These are phyloP conservation scores for Cucumis hystrix DNA, from an alignment of 306 rosid species.

Conservation along the genomic window DNA sequence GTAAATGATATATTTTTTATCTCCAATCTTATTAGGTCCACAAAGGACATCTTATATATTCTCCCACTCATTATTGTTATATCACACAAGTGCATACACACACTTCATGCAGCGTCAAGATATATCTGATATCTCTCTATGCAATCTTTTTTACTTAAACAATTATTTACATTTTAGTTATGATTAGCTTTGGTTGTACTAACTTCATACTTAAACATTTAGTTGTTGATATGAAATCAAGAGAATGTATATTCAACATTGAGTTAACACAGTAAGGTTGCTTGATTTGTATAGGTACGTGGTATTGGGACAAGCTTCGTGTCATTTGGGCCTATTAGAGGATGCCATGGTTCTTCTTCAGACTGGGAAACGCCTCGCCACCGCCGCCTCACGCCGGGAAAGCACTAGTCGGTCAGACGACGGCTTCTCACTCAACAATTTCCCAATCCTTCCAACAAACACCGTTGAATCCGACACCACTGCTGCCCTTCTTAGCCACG, in stretches of 20 bases:
- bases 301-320: constrained; percentile 79
- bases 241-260: background rate
- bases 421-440: constrained; percentile 36
- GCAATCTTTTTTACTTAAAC: too few relatives aligned
- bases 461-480: constrained; percentile 35
- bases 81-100: too few relatives aligned
- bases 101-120: too few relatives aligned
- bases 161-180: too few relatives aligned
- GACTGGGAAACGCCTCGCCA: constrained; percentile 79
- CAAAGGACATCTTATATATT: too few relatives aligned
- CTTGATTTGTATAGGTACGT: constrained; percentile 33
- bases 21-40: too few relatives aligned
- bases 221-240: too few relatives aligned
- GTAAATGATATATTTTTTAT: too few relatives aligned
- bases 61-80: too few relatives aligned
- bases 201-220: too few relatives aligned
- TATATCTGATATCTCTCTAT: too few relatives aligned
- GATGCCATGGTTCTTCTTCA: constrained; percentile 96
- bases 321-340: constrained; percentile 82
- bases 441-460: constrained; percentile 5
- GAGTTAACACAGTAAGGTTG: background rate
- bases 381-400: constrained; percentile 81
- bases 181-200: too few relatives aligned
- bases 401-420: constrained; percentile 81
- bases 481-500: constrained; percentile 49